A percentile compares a stretch with the other conserved stretches of the same genome.
phyloP scores from a whole-genome alignment of 805 yeast species.

The Monosporozyma yasuniensis region DNA sequence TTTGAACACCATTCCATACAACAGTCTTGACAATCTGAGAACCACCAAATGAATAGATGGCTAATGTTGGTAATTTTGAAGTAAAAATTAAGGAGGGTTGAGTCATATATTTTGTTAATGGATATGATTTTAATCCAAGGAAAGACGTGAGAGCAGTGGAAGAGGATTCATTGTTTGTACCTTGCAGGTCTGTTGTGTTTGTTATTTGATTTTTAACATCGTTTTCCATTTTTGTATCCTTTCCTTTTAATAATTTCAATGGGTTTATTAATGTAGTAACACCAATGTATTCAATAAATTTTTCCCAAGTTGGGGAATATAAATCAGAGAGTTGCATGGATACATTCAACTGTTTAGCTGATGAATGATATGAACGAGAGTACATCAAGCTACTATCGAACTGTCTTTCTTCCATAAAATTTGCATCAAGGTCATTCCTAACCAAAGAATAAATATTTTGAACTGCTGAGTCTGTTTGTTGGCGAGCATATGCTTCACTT shows the following conservation, averaged over 20 bases:
- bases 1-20: constrained; percentile 31
- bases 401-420: constrained; percentile 45
- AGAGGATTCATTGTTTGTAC: neutral
- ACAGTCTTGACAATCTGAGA: constrained; percentile 32
- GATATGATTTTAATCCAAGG: constrained; percentile 18
- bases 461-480: constrained; percentile 51
- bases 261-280: constrained; percentile 28
- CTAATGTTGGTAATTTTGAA: constrained; percentile 28
- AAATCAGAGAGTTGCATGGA: constrained; percentile 63
- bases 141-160: constrained; percentile 1
- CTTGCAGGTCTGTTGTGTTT: neutral
- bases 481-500: constrained; percentile 64
- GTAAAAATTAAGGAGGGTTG: constrained; percentile 29
- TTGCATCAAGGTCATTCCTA: constrained; percentile 51
- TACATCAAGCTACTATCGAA: constrained; percentile 79
- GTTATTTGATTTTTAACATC: neutral
- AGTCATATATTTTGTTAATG: constrained; percentile 22
- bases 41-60: constrained; percentile 33
- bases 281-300: constrained; percentile 36
- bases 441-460: constrained; percentile 57
- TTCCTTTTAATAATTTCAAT: neutral
- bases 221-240: too few relatives aligned
- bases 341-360: constrained; percentile 49
- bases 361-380: constrained; percentile 56
- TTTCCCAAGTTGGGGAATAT: constrained; percentile 64